Conservation (phyloP, 2,329 filamentous ascomycete genomes). For the Neopestalotiopsis clavispora region DNA sequence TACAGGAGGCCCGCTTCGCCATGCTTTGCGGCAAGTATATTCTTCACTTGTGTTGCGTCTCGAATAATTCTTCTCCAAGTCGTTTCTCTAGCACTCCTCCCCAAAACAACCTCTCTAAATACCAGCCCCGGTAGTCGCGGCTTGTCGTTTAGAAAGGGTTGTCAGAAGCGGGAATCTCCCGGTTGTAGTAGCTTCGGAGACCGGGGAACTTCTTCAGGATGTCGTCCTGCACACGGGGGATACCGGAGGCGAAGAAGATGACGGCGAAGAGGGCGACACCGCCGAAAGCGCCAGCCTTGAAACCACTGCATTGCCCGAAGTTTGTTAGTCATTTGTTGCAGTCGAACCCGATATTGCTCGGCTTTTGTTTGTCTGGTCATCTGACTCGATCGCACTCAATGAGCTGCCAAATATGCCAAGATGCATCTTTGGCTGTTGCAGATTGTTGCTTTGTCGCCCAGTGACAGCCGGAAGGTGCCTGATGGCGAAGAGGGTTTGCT, state of each 20-base stretch:
- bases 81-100: not conserved
- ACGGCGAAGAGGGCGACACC: conserved; percentile 61
- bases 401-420: not conserved
- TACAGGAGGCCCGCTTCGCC: conserved; percentile 19
- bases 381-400: not conserved
- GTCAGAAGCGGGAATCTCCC: conserved; percentile 63
- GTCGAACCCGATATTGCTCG: not conserved
- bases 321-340: not conserved
- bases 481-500: conserved; percentile 36
- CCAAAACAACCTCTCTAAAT: not conserved
- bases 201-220: conserved; percentile 65
- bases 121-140: not conserved
- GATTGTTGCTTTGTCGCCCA: not conserved
- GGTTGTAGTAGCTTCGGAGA: conserved; percentile 54
- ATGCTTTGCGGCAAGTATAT: conserved; percentile 7
- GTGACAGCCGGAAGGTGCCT: not conserved
- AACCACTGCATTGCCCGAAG: conserved; percentile 44
- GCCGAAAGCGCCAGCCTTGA: conserved; percentile 59
- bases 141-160: conserved; percentile 39
- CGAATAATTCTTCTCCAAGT: not conserved
- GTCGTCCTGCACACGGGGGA: conserved; percentile 64
- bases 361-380: not conserved
- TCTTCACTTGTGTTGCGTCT: not conserved
- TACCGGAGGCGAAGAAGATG: conserved; percentile 65
- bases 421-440: not conserved